Evolutionary conservation across 179 eudicot species (phyloP), one percentile per base, ranked within the genome.

Genomic region (Drosera spatulata): DNA sequence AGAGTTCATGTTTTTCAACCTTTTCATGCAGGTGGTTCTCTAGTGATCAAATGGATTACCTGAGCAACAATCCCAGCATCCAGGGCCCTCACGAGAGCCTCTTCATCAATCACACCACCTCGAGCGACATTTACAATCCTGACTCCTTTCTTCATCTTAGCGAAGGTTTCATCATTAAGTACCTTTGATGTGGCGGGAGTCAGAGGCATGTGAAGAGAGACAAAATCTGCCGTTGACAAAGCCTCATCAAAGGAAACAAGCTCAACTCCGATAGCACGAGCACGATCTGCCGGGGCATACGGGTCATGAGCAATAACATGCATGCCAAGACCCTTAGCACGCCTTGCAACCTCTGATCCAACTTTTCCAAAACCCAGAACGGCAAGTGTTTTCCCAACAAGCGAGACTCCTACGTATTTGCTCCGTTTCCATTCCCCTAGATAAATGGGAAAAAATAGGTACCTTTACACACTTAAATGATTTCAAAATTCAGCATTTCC

Each of bases 131-230:
- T 91, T 1, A 91, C 80, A 13, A 91, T 84, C 55, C 96, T 63
- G 37, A 88, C 98, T n/a, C 98, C 98, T 56, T 82, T 85, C 79
- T 91, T 91, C 98, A 91, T 91, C 84, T 91, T 91, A 41, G 89
- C 96, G 66, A 91, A 91, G 61, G 80, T 82, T 15, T 91, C 95
- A 60, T 91, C 95, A 61, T 91, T 88, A 1, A 91, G 85, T 61
- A 91, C 66, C 81, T 91, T 88, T 2, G 70, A 47, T 53, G 98
- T 91, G 39, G 95, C 58, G 59, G 96, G 73, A 7, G 98, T 91
- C n/a, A 91, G 91, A 42, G 98, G 98, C 98, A 91, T 91, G 83
- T 91, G 98, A 59, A 91, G 98, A 7, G 98, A 91, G 71, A 91
- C 82, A 73, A 91, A 91, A 66, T 91, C 96, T 3, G 98, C 98